Evolutionary conservation across 1,139 yeast genomes (phyloP).

Genomic region (Taphrina flavorubra): DNA sequence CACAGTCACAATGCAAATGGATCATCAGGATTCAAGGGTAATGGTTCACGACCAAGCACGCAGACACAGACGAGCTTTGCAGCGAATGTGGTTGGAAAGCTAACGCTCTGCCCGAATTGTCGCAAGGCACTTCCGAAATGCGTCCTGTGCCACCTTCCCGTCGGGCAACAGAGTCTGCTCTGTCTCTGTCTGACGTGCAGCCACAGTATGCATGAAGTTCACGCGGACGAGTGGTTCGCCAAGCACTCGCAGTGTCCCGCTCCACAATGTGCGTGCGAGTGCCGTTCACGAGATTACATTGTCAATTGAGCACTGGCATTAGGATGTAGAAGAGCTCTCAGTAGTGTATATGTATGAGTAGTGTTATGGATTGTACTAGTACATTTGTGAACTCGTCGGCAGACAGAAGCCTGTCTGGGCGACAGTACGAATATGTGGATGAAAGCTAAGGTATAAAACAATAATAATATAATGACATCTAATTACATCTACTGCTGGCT

Average conservation of each 20-base stretch:
- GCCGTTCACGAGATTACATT: slow-evolving; percentile 19
- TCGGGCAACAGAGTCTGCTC: slow-evolving; percentile 64
- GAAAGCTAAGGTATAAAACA: no score
- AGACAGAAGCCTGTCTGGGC: not conserved
- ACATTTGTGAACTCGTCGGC: not conserved
- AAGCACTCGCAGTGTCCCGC: slow-evolving; percentile 90
- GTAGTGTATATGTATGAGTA: not conserved
- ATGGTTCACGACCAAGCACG: not conserved
- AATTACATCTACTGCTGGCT: no score
- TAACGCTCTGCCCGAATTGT: slow-evolving; percentile 39
- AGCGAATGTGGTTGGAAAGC: not conserved
- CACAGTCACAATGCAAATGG: not conserved
- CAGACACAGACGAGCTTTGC: not conserved
- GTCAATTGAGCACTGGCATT: not conserved
- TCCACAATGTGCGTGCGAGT: slow-evolving; percentile 78
- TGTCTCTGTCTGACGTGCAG: slow-evolving; percentile 88
- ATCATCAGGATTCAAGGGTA: not conserved
- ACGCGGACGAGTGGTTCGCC: slow-evolving; percentile 94
- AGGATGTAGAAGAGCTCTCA: not conserved
- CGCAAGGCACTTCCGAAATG: slow-evolving; percentile 59
- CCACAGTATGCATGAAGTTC: slow-evolving; percentile 93
- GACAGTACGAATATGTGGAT: no score
- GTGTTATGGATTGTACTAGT: not conserved
- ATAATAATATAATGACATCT: no score
- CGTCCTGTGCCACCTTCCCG: slow-evolving; percentile 80